phyloP scores from a whole-genome alignment of 306 rosid species.

The Acacia acuminata region DNA sequence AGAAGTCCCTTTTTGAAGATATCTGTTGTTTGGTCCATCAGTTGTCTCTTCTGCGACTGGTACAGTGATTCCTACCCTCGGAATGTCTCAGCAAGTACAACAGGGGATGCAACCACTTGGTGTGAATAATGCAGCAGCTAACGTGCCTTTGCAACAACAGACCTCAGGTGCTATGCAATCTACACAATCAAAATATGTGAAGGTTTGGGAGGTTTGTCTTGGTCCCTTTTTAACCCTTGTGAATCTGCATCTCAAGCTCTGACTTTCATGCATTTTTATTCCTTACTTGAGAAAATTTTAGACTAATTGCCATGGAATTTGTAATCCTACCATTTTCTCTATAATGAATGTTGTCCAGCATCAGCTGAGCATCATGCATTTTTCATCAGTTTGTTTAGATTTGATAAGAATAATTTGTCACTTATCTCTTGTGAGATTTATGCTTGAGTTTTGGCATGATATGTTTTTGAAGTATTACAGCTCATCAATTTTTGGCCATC shows the following conservation, averaged over 20 bases:
- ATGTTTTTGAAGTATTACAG: neutral
- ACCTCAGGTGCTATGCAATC: slow-evolving; percentile 67
- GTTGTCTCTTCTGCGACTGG: slow-evolving; percentile 85
- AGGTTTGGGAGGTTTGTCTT: slow-evolving; percentile 91
- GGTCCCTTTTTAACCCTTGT: slow-evolving; percentile 4
- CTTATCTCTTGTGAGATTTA: neutral
- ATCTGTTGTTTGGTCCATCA: slow-evolving; percentile 40
- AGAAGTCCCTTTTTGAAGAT: no score
- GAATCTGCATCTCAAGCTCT: neutral
- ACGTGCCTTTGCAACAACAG: slow-evolving; percentile 72
- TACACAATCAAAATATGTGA: slow-evolving; percentile 86
- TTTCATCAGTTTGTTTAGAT: neutral
- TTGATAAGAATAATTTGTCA: neutral
- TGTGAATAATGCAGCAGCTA: slow-evolving; percentile 62
- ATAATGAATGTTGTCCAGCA: neutral
- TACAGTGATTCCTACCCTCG: slow-evolving; percentile 95
- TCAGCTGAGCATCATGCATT: neutral
- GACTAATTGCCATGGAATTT: slow-evolving; percentile 6
- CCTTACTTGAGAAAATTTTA: slow-evolving; percentile 2
- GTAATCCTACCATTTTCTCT: neutral
- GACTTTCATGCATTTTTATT: slow-evolving; percentile 10
- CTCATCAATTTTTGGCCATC: neutral
- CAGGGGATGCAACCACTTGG: slow-evolving; percentile 70
- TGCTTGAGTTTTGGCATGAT: neutral
- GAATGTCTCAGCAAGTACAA: slow-evolving; percentile 87